Base-by-base conservation (phyloP, 306 rosid species). In the Spatholobus suberectus region DNA sequence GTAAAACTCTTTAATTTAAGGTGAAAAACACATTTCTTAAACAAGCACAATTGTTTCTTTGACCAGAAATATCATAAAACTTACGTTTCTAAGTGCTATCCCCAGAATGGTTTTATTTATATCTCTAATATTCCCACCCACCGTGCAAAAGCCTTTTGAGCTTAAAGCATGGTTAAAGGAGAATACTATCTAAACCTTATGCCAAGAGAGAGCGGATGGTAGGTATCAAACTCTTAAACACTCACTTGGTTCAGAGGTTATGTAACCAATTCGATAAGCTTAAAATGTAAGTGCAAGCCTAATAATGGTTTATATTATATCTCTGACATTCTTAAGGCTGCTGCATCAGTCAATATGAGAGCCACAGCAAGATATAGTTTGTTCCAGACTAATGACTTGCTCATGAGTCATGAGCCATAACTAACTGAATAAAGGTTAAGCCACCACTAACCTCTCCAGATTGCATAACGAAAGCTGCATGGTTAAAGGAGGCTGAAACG, bases 401-500 rank as follows among this genome's bases (percentile, higher is more conserved):
- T 76, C 70, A 34, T 11, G 47, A 67, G 13, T 29, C 74, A 34
- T 11, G 47, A 67, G 13, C 23, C 74, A 73, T 24, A 71, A 57
- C 24, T 35, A 70, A 78, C 8, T 43, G 14, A 77, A 76, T 46
- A 65, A 32, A 79, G 68, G 11, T 70, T 20, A 61, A 81, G 63
- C 52, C 54, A 44, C 41, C 44, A 86, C 90, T 70, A 78, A 95
- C 99, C 96, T 95, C 91, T 86, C 99, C 99, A 9, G 94, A 90
- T 52, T 92, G 91, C 82, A 47, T 87, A 85, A 93, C 92, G 46
- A 95, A 93, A 55, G 96, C 98, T 81, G 98, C 94, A 86, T 95
- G 99, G 65, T 93, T 90, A 62, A 90, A 90, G 61, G 97, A 93
- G 69, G 99, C 99, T 2, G 97, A 95, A 71, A 93, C 97, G 79